phyloP scores from a whole-genome alignment of 2,329 filamentous ascomycete species.

The Calonectria hongkongensis region DNA sequence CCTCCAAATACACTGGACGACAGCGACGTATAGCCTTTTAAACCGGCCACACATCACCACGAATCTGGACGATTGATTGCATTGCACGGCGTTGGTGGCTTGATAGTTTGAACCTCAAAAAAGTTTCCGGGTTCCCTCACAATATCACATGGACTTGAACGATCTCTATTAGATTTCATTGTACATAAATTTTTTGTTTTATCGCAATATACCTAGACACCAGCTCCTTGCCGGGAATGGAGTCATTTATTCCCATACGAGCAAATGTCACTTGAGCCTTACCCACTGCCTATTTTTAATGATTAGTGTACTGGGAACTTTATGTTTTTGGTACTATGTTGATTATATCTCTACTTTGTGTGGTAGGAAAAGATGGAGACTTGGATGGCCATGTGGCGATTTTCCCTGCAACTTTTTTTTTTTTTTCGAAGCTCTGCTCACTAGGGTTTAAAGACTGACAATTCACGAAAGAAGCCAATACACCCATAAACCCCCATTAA shows the following conservation, averaged over 20 bases:
- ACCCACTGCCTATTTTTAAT: no score
- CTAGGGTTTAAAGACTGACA: no score
- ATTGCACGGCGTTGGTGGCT: slow-evolving; percentile 58
- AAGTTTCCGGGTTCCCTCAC: slow-evolving; percentile 18
- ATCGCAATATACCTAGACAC: slow-evolving; percentile 7
- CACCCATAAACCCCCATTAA: no score
- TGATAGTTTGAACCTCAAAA: slow-evolving; percentile 26
- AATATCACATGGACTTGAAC: background rate
- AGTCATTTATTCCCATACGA: background rate
- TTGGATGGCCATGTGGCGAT: no score
- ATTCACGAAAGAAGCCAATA: no score
- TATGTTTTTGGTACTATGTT: no score
- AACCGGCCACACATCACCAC: slow-evolving; percentile 35
- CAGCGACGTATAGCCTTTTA: slow-evolving; percentile 88
- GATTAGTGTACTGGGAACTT: no score
- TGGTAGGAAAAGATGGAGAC: no score
- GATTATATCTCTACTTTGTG: no score
- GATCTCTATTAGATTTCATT: slow-evolving; percentile 32
- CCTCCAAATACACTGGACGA: slow-evolving; percentile 94
- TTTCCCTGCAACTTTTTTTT: no score
- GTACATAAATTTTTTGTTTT: slow-evolving; percentile 40
- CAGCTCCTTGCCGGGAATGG: background rate
- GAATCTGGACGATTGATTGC: slow-evolving; percentile 43
- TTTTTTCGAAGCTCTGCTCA: no score
- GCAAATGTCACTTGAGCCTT: background rate